Percentiles rank a stretch among this genome's conserved stretches.
Conservation (phyloP, 306 rosid genomes). For the Acacia melanoxylon region DNA sequence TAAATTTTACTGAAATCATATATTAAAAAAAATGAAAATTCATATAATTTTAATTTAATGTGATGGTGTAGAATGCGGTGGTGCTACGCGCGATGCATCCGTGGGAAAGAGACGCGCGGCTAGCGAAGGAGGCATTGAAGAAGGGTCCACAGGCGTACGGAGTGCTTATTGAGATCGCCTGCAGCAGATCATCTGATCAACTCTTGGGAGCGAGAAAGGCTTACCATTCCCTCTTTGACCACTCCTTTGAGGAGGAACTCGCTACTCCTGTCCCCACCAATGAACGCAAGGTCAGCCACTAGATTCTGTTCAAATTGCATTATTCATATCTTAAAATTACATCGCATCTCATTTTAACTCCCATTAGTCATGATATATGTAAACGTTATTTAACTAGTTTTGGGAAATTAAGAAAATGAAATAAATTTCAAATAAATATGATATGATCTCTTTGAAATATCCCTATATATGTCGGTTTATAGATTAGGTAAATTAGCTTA, state of each 20-base stretch:
- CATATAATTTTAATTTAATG: too few relatives aligned
- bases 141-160: slow-evolving; percentile 52
- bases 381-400: too few relatives aligned
- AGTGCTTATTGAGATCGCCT: slow-evolving; percentile 71
- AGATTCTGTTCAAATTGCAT: background rate
- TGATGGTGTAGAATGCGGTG: slow-evolving; percentile 58
- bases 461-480: too few relatives aligned
- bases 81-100: slow-evolving; percentile 87
- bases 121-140: slow-evolving; percentile 67
- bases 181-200: slow-evolving; percentile 79
- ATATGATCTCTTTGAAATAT: too few relatives aligned
- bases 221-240: slow-evolving; percentile 92
- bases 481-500: too few relatives aligned
- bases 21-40: too few relatives aligned
- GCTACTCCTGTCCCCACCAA: slow-evolving; percentile 56
- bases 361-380: too few relatives aligned
- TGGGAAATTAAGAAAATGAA: too few relatives aligned
- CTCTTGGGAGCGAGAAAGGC: slow-evolving; percentile 84
- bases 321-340: too few relatives aligned
- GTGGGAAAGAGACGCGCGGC: slow-evolving; percentile 95
- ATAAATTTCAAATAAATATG: too few relatives aligned
- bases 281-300: slow-evolving; percentile 59
- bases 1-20: too few relatives aligned
- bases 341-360: too few relatives aligned
- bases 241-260: slow-evolving; percentile 89